Base-by-base conservation (phyloP, 148 eudicot genomes). In the Persicaria maculosa region DNA sequence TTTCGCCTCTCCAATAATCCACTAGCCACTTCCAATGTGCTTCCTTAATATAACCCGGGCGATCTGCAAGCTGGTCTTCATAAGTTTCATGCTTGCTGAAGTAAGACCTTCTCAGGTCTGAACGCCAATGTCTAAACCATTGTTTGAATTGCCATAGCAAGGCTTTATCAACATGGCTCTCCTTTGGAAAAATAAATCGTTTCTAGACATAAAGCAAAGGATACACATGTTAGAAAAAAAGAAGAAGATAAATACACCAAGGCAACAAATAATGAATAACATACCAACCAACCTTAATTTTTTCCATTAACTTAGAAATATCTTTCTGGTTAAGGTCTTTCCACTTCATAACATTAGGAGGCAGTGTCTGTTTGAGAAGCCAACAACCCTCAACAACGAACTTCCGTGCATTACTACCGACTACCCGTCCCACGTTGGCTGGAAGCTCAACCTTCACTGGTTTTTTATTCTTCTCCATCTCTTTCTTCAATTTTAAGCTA, bases 81-180 rank as follows among this genome's bases (percentile, higher is more conserved):
- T 65, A 65, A 36, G 70, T 65, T 22, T 40, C 70, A 36, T 65
- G 15, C n/a, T 65, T 40, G 70, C n/a, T 43, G 45, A 65, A 65
- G 70, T 65, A 65, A 12, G 16, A 12, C n/a, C 70, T 65, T 65
- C 70, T 40, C 70, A 65, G 46, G 36, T 65, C 70, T 65, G 70
- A 65, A 65, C 70, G 70, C 70, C 70, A 65, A 40, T 14, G 44
- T 65, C 70, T 65, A 65, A 9, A 65, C 70, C 70, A 65, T 65
- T 65, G 70, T 14, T 65, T 65, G 70, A 65, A 65, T 65, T 65
- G 70, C 70, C 70, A 65, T 22, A 65, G 46, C 46, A 65, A 65
- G 70, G 70, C 70, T 36, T 45, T 43, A 65, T 65, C 70, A 65
- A 65, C 46, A 65, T 65, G 70, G n/a, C 70, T 65, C 70, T 65